A percentile compares a stretch with the other conserved stretches of the same genome.
Evolutionary conservation across 2,329 filamentous ascomycete species (phyloP).

Genomic region (Arthrobotrys conoides): DNA sequence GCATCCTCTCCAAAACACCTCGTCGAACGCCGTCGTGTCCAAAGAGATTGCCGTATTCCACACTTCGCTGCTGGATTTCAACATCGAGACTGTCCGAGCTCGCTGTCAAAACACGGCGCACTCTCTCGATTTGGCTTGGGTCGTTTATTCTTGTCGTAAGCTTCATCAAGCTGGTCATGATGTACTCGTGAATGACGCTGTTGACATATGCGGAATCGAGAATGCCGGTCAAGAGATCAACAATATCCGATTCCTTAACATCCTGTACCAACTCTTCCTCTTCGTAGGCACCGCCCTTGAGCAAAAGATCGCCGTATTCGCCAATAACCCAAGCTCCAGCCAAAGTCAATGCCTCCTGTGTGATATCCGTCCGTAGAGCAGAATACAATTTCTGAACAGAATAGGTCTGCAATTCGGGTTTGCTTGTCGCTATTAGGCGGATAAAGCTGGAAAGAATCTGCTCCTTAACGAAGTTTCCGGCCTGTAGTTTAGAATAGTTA

Average conservation of each 20-base stretch:
- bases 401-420: conserved; percentile 94
- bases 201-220: conserved; percentile 95
- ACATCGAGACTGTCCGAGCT: conserved; percentile 91
- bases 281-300: conserved; percentile 90
- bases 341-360: conserved; percentile 93
- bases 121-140: conserved; percentile 84
- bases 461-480: conserved; percentile 97
- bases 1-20: conserved; percentile 97
- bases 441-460: conserved; percentile 98
- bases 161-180: conserved; percentile 94
- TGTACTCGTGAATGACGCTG: conserved; percentile 93
- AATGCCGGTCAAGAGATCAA: conserved; percentile 92
- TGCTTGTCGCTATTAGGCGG: conserved; percentile 87
- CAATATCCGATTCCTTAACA: conserved; percentile 83
- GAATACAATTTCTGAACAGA: conserved; percentile 94
- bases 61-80: conserved; percentile 94
- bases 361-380: conserved; percentile 94
- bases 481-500: conserved; percentile 66
- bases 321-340: conserved; percentile 98
- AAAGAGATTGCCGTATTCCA: conserved; percentile 97
- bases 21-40: conserved; percentile 86
- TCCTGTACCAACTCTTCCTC: conserved; percentile 82
- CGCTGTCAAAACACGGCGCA: conserved; percentile 81
- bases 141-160: conserved; percentile 90
- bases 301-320: conserved; percentile 92